Evolutionary conservation across 495 filamentous ascomycete species (phyloP).

Genomic region (Hyaloscypha finlandica): DNA sequence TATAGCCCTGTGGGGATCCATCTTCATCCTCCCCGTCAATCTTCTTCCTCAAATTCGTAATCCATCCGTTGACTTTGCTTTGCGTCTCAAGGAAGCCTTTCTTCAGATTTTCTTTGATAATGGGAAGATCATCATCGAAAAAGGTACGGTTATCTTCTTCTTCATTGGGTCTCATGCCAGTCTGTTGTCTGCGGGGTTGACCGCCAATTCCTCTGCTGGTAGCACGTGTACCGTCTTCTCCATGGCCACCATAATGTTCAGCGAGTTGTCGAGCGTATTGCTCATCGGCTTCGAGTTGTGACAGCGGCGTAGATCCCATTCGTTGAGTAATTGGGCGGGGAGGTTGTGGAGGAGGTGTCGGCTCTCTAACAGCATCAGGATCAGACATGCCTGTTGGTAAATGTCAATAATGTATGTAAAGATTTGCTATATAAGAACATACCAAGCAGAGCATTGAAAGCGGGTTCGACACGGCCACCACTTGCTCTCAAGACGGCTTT

Average conservation of each 20-base stretch:
- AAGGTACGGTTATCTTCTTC: constrained; percentile 79
- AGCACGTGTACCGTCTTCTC: constrained; percentile 52
- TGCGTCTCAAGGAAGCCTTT: constrained; percentile 97
- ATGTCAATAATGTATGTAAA: constrained; percentile 26
- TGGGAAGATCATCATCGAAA: constrained; percentile 93
- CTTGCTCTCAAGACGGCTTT: constrained; percentile 88
- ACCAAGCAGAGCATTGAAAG: constrained; percentile 94
- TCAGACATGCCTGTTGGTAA: constrained; percentile 79
- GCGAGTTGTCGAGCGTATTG: constrained; percentile 91
- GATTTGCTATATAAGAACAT: constrained; percentile 27
- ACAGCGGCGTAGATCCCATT: constrained; percentile 60
- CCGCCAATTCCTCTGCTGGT: constrained; percentile 45
- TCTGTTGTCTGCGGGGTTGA: constrained; percentile 47
- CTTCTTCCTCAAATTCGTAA: constrained; percentile 84
- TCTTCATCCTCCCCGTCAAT: constrained; percentile 81
- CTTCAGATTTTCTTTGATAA: constrained; percentile 88
- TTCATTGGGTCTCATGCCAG: constrained; percentile 47
- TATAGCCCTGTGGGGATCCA: constrained; percentile 27
- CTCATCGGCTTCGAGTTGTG: constrained; percentile 89
- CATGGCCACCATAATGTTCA: constrained; percentile 75
- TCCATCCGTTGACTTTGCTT: constrained; percentile 88
- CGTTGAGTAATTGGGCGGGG: constrained; percentile 56
- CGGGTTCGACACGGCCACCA: constrained; percentile 84
- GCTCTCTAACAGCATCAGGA: constrained; percentile 71
- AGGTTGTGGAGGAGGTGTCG: constrained; percentile 67